A percentile compares a stretch with the other conserved stretches of the same genome.
phyloP scores from a whole-genome alignment of 2,329 filamentous ascomycete species.

The Fusarium papillatum region DNA sequence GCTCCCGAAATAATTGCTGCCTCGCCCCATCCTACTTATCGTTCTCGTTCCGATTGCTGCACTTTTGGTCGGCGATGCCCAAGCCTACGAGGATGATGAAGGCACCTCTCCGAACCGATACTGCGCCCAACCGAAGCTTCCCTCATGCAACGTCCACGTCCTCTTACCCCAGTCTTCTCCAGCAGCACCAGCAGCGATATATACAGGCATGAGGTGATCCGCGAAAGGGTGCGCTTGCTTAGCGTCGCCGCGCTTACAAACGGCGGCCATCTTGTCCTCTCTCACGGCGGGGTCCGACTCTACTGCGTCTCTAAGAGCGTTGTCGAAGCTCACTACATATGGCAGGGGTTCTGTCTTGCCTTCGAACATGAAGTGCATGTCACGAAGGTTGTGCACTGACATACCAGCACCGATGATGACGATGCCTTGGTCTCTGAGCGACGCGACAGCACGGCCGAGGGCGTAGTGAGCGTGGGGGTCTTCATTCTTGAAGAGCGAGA shows the following conservation, averaged over 20 bases:
- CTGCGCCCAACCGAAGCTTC: constrained; percentile 60
- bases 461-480: constrained; percentile 76
- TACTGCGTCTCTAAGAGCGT: constrained; percentile 76
- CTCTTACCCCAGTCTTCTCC: constrained; percentile 57
- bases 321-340: constrained; percentile 75
- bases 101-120: constrained; percentile 59
- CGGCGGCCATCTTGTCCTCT: constrained; percentile 54
- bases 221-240: constrained; percentile 62
- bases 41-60: not conserved
- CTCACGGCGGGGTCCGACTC: constrained; percentile 56
- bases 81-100: constrained; percentile 1
- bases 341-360: constrained; percentile 62
- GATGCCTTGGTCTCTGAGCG: constrained; percentile 76
- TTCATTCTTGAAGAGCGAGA: constrained; percentile 76
- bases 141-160: constrained; percentile 61
- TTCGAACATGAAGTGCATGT: constrained; percentile 53
- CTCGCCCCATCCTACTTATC: not conserved
- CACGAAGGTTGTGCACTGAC: constrained; percentile 79
- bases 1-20: not conserved
- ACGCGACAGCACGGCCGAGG: constrained; percentile 74
- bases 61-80: constrained; percentile 5
- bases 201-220: constrained; percentile 64
- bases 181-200: constrained; percentile 61
- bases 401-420: constrained; percentile 81
- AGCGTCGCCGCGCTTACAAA: constrained; percentile 58